These are phyloP conservation scores for Tulasnella sp. DNA, from an alignment of 768 basidiomycete species.

Conservation along the genomic window DNA sequence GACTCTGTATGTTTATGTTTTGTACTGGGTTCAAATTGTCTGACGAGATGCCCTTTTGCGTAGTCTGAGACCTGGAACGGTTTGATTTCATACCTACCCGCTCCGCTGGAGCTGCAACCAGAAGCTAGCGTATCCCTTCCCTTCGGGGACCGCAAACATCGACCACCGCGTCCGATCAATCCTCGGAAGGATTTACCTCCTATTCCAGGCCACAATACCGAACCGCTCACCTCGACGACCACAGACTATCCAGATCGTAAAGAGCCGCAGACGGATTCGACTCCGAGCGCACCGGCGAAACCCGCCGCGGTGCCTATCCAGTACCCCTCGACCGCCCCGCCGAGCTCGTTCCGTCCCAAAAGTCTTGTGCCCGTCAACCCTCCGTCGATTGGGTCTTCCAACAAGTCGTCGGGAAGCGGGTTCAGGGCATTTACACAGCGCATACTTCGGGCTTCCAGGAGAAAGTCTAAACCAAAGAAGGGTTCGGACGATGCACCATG, in stretches of 20 bases:
- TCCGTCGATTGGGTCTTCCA: neutral
- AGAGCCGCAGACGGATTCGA: neutral
- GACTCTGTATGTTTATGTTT: no score
- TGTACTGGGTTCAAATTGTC: no score
- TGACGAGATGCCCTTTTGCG: no score
- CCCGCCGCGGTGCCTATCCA: no score
- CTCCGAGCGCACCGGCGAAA: no score
- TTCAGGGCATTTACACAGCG: neutral
- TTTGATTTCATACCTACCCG: no score
- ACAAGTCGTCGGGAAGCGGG: neutral
- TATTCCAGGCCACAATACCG: neutral
- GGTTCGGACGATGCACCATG: neutral
- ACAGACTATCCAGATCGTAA: neutral
- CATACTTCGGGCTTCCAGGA: neutral
- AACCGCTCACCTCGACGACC: neutral
- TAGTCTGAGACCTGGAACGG: no score
- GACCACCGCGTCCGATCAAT: neutral
- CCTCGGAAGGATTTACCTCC: neutral
- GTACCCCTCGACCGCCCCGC: neutral
- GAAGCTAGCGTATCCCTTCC: no score
- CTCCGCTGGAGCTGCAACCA: no score
- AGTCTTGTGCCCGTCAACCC: neutral
- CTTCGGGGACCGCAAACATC: no score
- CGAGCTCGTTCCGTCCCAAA: neutral
- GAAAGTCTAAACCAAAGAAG: neutral